Evolutionary conservation across 208 protist species (phyloP).

Genomic region (Zelonia costaricensis): DNA sequence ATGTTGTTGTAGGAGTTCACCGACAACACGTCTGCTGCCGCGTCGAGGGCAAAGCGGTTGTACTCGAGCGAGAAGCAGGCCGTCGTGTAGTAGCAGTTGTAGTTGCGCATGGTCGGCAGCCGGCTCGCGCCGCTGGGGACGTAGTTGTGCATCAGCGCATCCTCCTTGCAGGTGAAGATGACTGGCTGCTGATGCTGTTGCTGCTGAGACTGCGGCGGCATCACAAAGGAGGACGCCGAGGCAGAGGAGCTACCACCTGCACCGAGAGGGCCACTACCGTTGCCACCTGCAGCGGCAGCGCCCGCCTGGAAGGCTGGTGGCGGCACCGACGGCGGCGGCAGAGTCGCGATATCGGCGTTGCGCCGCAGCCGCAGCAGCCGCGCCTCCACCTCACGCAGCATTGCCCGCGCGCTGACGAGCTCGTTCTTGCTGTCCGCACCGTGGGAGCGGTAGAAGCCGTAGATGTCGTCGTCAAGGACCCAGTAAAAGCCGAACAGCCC

Average conservation of each 20-base stretch:
- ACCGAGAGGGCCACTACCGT: background rate
- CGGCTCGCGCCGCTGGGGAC: slow-evolving; percentile 4
- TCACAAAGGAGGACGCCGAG: background rate
- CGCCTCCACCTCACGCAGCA: slow-evolving; percentile 54
- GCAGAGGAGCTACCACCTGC: no score
- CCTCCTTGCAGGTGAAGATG: slow-evolving; percentile 42
- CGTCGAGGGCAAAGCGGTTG: slow-evolving; percentile 58
- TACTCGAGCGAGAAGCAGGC: slow-evolving; percentile 87
- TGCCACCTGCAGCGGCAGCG: background rate
- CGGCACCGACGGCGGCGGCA: slow-evolving; percentile 12
- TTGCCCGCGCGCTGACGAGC: slow-evolving; percentile 49
- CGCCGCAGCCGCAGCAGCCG: slow-evolving; percentile 44
- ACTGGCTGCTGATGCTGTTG: slow-evolving; percentile 15
- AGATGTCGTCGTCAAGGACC: slow-evolving; percentile 92
- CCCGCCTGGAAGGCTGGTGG: background rate
- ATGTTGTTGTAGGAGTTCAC: slow-evolving; percentile 92
- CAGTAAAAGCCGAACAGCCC: slow-evolving; percentile 67
- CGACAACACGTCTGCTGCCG: slow-evolving; percentile 40
- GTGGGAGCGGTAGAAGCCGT: slow-evolving; percentile 43
- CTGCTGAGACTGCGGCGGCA: background rate
- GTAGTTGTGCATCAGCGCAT: slow-evolving; percentile 36
- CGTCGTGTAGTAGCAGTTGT: slow-evolving; percentile 38
- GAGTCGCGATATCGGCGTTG: slow-evolving; percentile 27
- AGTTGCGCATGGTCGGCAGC: slow-evolving; percentile 20
- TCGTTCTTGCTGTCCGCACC: slow-evolving; percentile 38